Evolutionary conservation across 1,284 basidiomycete genomes (phyloP), one percentile per base, ranked within the genome.

Genomic region (Cutaneotrichosporon curvatum): DNA sequence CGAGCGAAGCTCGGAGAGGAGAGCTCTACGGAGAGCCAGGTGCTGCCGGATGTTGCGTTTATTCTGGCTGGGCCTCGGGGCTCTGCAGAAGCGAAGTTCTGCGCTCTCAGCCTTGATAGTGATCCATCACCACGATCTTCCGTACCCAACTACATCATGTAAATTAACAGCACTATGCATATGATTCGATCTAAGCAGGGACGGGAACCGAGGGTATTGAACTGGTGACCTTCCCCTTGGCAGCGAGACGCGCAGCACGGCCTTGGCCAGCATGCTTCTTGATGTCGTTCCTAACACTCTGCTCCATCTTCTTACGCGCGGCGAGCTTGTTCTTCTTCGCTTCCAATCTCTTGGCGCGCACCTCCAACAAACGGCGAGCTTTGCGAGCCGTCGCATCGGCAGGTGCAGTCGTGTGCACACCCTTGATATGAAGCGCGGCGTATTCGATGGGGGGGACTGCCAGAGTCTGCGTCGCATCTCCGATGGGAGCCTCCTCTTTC

Each of bases 391-490:
- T 83, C 75, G 85, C 82, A 61, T 92, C 85, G 57, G 79, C 81
- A 0, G 89, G 89, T 2, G 80, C 78, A 19, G 81, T 82, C 0
- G 88, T 92, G 19, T 78, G 78, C n/a, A 91, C 69, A 51, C 89
- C 87, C 64, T 92, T 94, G 62, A 91, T 77, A 59, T 87, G 83
- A 0, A 88, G 85, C 4, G 84, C 81, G 33, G 85, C 73, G 49
- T 70, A 71, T 37, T 63, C 55, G 3, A 65, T 49, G 8, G 46
- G 38, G 2, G 61, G 52, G 0, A 54, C 22, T 9, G 51, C 55
- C 20, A 45, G 28, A 14, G 6, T 40, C 28, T 31, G 19, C 2
- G n/a, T n/a, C n/a, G n/a, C n/a, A n/a, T n/a, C n/a, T n/a, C n/a
- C n/a, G n/a, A n/a, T n/a, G n/a, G n/a, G n/a, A n/a, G 34, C 16